These are phyloP conservation scores for Solanum chilense DNA, from an alignment of 257 asterid genomes.

Conservation along the genomic window DNA sequence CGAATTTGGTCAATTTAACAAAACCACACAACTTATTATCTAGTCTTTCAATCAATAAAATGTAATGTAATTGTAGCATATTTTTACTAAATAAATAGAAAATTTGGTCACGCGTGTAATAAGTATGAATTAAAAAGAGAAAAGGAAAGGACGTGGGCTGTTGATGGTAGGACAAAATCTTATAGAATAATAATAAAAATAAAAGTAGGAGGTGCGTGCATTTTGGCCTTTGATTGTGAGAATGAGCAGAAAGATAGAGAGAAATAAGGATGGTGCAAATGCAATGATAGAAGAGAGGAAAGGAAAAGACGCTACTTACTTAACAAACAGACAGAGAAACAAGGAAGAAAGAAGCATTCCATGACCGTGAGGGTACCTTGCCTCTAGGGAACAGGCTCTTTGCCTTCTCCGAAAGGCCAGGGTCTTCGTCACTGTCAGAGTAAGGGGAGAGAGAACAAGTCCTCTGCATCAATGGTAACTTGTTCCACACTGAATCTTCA, in stretches of 20 bases:
- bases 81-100: background rate
- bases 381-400: conserved; percentile 7
- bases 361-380: background rate
- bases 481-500: background rate
- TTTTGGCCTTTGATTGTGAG: background rate
- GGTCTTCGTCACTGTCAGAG: background rate
- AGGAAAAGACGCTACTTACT: background rate
- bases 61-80: background rate
- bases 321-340: background rate
- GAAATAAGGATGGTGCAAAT: background rate
- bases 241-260: background rate
- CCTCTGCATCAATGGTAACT: background rate
- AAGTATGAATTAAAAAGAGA: background rate
- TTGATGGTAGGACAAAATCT: background rate
- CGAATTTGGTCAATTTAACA: background rate
- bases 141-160: background rate
- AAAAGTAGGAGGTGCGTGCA: background rate
- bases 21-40: background rate
- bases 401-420: conserved; percentile 20
- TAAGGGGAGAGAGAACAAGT: background rate
- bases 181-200: background rate
- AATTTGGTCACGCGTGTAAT: background rate
- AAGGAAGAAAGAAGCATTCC: background rate
- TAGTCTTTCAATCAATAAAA: background rate
- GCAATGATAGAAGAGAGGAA: background rate